Evolutionary conservation across 225 moss, liverwort and hornwort genomes (phyloP), one percentile per base, ranked within the genome.

Genomic region (Anthoceros angustus): DNA sequence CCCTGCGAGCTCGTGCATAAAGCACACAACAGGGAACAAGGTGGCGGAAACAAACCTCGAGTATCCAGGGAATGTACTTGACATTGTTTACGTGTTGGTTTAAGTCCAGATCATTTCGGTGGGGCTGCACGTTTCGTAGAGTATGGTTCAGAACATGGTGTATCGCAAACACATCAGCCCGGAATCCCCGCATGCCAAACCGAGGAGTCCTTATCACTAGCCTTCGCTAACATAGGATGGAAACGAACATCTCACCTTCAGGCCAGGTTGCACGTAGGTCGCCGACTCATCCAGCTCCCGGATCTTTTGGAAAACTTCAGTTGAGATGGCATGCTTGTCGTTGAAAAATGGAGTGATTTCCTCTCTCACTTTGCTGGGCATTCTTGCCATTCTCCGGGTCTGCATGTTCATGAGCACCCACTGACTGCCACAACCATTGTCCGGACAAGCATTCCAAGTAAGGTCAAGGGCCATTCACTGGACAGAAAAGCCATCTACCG

Each of bases 41-140:
- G 55, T 7, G 6, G n/a, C 55, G 18, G 18, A 48, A 18, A 48
- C 67, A 16, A 66, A 93, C 92, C 89, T 93, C 93, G 73, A 89
- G 72, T 80, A 86, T 86, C 93, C 93, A 93, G 42, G 87, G 87
- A 48, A 93, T 89, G 67, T 93, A 93, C 69, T 89, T 93, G 18
- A 93, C 46, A 48, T 60, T 48, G 50, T 48, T 48, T 5, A 60
- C 46, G 25, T 68, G 68, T 5, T 24, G 68, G 12, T 60, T 68
- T 43, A 48, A 38, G 25, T 68, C 46, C 68, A 60, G 25, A 26
- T 48, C 46, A 55, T 46, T 68, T 24, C 50, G 50, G 43, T 40
- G 43, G 0, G 46, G 20, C 50, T 68, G 46, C 43, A 26, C 12
- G 18, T 9, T 9, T 9, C 23, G 7, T 7, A 1, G 55, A 46